Base-by-base conservation (phyloP, 2,329 filamentous ascomycete genomes). In the Fusarium albosuccineum region DNA sequence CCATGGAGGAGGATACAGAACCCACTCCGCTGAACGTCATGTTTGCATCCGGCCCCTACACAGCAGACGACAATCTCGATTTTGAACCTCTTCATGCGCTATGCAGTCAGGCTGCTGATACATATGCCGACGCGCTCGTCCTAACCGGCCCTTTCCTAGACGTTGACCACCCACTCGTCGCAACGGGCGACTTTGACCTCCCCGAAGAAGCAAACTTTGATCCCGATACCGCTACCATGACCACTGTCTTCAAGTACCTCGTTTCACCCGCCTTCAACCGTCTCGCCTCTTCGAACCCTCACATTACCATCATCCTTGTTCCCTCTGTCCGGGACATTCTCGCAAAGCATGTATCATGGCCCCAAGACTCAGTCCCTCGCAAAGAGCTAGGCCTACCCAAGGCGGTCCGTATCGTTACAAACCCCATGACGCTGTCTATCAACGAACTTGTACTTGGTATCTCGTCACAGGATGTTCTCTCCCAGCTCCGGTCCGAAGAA, bases 141-240 rank as follows among this genome's bases (percentile, higher is more conserved):
- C 84, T 99, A 9, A 83, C 87, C 5, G 96, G 96, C 0, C 96
- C 96, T 1, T 97, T 99, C 76, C 85, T 99, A 68, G 96, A 98
- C 76, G 85, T 91, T 36, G 94, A 97, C 71, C 96, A 99, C 76
- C 95, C 96, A 0, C 83, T 97, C 27, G 87, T 99, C 55, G 92
- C 93, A 26, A 86, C 87, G 14, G 91, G 93, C 67, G 91, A 95
- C 79, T 91, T 95, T 75, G 88, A 95, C 73, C 84, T 94, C 60
- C 90, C 91, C 39, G 86, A 90, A 26, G 87, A 90, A 51, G 86
- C 87, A 59, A 82, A 82, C 75, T 76, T 91, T 73, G 87, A 97
- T 60, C 88, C 91, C 0, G 93, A 97, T 76, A 89, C 89, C 13
- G 91, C 90, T 2, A 97, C 92, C 22, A 87, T 98, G 80, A 83